Evolutionary conservation across 2,329 filamentous ascomycete genomes (phyloP), one percentile per base, ranked within the genome.

Genomic region (Malbranchea cinnamomea): DNA sequence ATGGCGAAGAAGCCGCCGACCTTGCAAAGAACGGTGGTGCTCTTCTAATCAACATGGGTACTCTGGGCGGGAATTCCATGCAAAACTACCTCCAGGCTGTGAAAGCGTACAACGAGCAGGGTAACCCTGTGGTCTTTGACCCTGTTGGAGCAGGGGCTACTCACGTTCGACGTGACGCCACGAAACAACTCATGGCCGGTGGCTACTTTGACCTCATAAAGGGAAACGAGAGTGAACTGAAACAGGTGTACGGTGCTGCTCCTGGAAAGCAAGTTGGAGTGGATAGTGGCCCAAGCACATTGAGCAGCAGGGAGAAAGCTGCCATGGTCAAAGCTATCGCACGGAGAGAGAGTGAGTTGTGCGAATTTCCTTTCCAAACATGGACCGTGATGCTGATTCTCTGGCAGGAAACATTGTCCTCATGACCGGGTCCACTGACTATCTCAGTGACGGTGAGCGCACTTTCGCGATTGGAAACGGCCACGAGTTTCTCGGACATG

Each of bases 31-130:
- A 91, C 0, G 75, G 76, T 21, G 83, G 81, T 7, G 72, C 77
- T 1, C 67, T 95, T 1, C 78, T 95, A 26, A 68, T 95, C 48
- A 95, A 95, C 56, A 94, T 94, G 83, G 87, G 87, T 16, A 93
- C 83, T 0, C 74, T 87, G 5, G 89, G 80, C 1, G 72, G 76
- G 0, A 78, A 83, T 4, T 76, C 74, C 20, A 54, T 87, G 3
- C 45, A 60, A 7, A 82, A 81, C 50, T 84, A 89, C 51, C 48
- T 71, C 21, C 67, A 74, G 47, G 84, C 85, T 0, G 60, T 93
- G 6, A 59, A 59, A 23, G 84, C 83, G 1, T 94, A 95, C 62
- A 95, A 94, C 45, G 61, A 64, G 2, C 69, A 67, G 6, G 74
- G 74, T 1, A 71, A 77, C 2, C 82, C 85, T 0, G 71, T 92